These are phyloP conservation scores for Penicillium pulvis DNA, from an alignment of 495 filamentous ascomycete genomes.

Conservation along the genomic window DNA sequence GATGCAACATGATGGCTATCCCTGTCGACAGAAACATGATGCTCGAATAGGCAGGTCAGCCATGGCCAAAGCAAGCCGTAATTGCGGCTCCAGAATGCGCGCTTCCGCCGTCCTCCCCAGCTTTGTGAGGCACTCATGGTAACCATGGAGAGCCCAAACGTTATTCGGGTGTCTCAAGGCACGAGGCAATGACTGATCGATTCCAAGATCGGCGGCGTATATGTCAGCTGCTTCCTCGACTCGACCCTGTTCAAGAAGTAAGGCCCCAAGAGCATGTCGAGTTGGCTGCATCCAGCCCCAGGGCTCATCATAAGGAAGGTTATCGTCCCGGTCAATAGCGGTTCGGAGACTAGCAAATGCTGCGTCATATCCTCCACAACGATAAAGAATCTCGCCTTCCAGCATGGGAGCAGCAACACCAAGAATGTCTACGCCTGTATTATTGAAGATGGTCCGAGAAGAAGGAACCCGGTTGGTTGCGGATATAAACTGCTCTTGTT, in stretches of 20 bases:
- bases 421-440: slow-evolving; percentile 62
- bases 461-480: slow-evolving; percentile 48
- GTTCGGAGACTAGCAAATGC: slow-evolving; percentile 57
- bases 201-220: slow-evolving; percentile 64
- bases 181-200: slow-evolving; percentile 55
- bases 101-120: slow-evolving; percentile 54
- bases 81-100: slow-evolving; percentile 44
- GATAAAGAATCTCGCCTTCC: slow-evolving; percentile 69
- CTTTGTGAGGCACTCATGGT: slow-evolving; percentile 61
- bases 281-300: slow-evolving; percentile 74
- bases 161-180: slow-evolving; percentile 65
- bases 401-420: slow-evolving; percentile 62
- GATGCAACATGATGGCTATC: background rate
- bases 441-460: slow-evolving; percentile 65
- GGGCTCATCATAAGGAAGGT: slow-evolving; percentile 65
- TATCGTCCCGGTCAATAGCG: slow-evolving; percentile 57
- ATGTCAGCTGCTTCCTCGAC: slow-evolving; percentile 55
- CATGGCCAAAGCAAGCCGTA: slow-evolving; percentile 50
- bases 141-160: slow-evolving; percentile 68
- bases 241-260: slow-evolving; percentile 61
- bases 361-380: slow-evolving; percentile 51
- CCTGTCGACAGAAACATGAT: slow-evolving; percentile 63
- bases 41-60: slow-evolving; percentile 61
- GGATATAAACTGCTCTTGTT: slow-evolving; percentile 46
- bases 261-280: slow-evolving; percentile 64